Evolutionary conservation across 139 green algal species (phyloP), one percentile per base, ranked within the genome.

Genomic region (Eudorina sp.): DNA sequence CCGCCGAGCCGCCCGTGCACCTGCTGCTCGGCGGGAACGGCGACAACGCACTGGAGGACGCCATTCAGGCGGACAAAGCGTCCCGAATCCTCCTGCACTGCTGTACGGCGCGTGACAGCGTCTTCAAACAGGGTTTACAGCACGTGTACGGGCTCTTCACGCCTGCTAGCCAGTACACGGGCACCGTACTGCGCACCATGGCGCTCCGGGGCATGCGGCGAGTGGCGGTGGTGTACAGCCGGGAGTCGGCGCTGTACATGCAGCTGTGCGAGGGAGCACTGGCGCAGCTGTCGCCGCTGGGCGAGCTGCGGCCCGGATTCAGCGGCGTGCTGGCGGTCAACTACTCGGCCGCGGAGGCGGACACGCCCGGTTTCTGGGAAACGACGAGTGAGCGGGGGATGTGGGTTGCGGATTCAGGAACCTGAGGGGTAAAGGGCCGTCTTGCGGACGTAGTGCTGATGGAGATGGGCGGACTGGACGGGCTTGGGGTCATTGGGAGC

Each of bases 91-190:
- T 86, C 16, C 43, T 86, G 43, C 80, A 86, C 43, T 86, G 80
- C 80, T 86, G 80, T 40, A 76, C 80, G n/a, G 80, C 80, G 19
- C 80, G 80, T 19, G 80, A 86, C 16, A 75, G 60, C 16, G 80
- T 86, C 4, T 86, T 76, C 29, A 9, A 51, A 31, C 40, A 58
- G 29, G 41, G 48, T 40, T 41, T 74, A 58, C 43, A 38, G 13
- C 55, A 75, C 18, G 79, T 85, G 40, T 85, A 62, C 41, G 79
- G 79, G 7, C n/a, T 85, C 11, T 85, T 85, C 79, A 60, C 79
- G 0, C 55, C 79, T 2, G 53, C 79, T 31, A 62, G 40, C 34
- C 14, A 34, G 13, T 75, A 85, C 55, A 85, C 58, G 27, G 79
- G 40, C 11, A 43, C 79, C 4, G 38, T 85, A 1, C 29, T 85